Evolutionary conservation across 1,284 basidiomycete genomes (phyloP), one percentile per base, ranked within the genome.

Genomic region (Kalmanozyma brasiliensis): DNA sequence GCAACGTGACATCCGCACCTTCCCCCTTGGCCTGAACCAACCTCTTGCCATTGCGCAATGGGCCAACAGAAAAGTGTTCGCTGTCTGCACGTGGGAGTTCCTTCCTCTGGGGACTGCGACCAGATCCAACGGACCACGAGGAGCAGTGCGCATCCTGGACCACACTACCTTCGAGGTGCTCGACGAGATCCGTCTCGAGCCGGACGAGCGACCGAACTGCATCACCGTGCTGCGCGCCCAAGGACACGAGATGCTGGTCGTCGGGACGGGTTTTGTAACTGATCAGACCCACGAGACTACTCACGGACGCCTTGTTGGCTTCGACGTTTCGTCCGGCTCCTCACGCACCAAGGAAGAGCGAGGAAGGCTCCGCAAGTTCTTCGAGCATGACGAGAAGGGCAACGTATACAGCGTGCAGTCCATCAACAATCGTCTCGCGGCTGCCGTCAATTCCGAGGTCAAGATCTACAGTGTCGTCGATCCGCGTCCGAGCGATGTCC

Each of bases 1-100:
- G 49, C 65, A 76, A 30, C 57, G 80, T n/a, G 78, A 83, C 49
- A 61, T 83, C 30, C 62, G 70, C 19, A 80, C 81, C 9, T 59
- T 83, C 33, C 68, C 74, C 8, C 73, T 84, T 17, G 83, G 80
- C 11, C 72, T 77, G 10, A 71, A 82, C 35, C 81, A 83, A 41
- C 82, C 83, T 1, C 56, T 78, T 3, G 65, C 77, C n/a, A 76
- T 84, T 38, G 63, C 76, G 7, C 57, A 77, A 33, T 74, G 78
- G 32, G 34, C 37, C 3, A 22, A 44, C 9, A 57, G 61, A 11
- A 29, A 48, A 11, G 30, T 61, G 17, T 62, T 76, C 20, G 73
- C 52, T 7, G 65, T 76, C n/a, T 55, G 62, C 33, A 66, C 73
- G 0, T 72, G 65, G 65, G 24, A 45, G 0, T 76, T 66, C 55